Evolutionary conservation across 75 land plant genomes (phyloP), one percentile per base, ranked within the genome.

Genomic region (Selaginella moellendorffii): DNA sequence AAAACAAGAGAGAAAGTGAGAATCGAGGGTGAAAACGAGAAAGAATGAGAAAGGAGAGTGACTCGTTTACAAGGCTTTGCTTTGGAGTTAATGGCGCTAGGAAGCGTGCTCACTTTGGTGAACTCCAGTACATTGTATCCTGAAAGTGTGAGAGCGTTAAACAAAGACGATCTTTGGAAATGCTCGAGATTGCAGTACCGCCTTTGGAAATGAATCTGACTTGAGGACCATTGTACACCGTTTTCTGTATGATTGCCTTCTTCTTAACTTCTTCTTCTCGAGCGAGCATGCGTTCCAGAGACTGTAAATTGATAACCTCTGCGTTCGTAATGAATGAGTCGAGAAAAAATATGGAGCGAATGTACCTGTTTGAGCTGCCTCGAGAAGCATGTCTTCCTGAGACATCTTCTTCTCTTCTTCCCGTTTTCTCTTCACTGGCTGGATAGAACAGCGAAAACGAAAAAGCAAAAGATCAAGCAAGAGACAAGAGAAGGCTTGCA

Each of bases 351-450:
- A n/a, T n/a, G n/a, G n/a, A n/a, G n/a, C n/a, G n/a, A n/a, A n/a
- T n/a, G n/a, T 17, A 92, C 97, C 97, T 71, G 97, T 92, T 71
- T 92, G 82, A 67, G 97, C 97, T 52, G 97, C 97, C 87, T 92
- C 96, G 21, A 92, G 65, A 69, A 92, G 97, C 97, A 92, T 88
- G 65, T 92, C 97, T 80, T 92, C 97, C 76, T 92, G 97, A 0
- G 90, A 85, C 84, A 92, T 92, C 72, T 77, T 76, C 69, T 79
- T 81, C 24, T 56, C 59, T 63, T 88, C 92, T 62, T 90, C 97
- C n/a, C 85, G 87, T 68, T 81, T 84, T 42, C 81, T 89, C 64
- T 88, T 88, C 54, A 83, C 74, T 53, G 88, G 93, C 97, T 91
- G 85, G 2, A 63, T 62, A 52, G 27, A 71, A 1, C 12, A 29